These are phyloP conservation scores for Arachis monticola DNA, from an alignment of 331 rosid species.

Conservation along the genomic window DNA sequence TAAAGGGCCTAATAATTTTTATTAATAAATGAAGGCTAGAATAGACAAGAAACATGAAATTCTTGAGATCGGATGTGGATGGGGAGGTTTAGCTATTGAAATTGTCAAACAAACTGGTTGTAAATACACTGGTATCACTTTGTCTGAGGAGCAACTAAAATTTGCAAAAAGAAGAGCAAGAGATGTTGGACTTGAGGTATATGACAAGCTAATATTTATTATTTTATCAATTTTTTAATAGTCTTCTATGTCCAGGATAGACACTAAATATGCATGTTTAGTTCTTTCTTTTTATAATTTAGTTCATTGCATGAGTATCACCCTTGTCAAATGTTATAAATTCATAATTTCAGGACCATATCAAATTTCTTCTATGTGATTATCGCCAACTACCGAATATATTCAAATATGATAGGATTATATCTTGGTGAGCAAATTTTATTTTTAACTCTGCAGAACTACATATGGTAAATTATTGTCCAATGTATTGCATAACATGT, in stretches of 20 bases:
- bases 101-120: slow-evolving; percentile 80
- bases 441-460: slow-evolving; percentile 14
- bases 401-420: slow-evolving; percentile 71
- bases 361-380: slow-evolving; percentile 79
- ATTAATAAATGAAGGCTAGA: slow-evolving; percentile 58
- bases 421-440: slow-evolving; percentile 69
- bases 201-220: neutral
- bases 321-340: neutral
- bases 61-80: slow-evolving; percentile 90
- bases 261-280: neutral
- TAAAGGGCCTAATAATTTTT: neutral
- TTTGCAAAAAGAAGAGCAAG: slow-evolving; percentile 67
- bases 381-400: slow-evolving; percentile 77
- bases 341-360: slow-evolving; percentile 57
- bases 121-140: slow-evolving; percentile 86
- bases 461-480: neutral
- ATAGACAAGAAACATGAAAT: slow-evolving; percentile 71
- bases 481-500: slow-evolving; percentile 30
- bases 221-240: slow-evolving; percentile 12
- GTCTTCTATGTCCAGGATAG: neutral
- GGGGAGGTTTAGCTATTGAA: slow-evolving; percentile 95
- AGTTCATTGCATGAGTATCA: neutral
- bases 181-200: slow-evolving; percentile 86
- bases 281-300: slow-evolving; percentile 19
- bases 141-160: slow-evolving; percentile 81